Percentiles rank a stretch among this genome's conserved stretches.
Conservation (phyloP, 768 basidiomycete species). For the Rubroboletus satanas region DNA sequence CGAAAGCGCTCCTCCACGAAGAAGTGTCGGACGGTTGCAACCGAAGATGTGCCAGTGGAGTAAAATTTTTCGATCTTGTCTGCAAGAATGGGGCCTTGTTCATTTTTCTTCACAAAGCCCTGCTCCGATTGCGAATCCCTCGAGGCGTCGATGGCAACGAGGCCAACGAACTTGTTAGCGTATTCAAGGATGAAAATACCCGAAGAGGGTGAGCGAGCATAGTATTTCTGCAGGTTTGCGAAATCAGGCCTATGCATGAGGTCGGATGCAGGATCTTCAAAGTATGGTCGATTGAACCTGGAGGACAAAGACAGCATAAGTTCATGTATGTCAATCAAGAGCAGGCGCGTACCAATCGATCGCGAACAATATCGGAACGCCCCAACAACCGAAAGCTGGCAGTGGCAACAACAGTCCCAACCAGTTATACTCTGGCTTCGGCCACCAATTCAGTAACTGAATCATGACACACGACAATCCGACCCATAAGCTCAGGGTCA, state of each 20-base stretch:
- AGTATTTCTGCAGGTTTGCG: conserved; percentile 47
- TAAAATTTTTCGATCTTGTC: conserved; percentile 16
- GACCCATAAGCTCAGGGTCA: conserved; percentile 61
- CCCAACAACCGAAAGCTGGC: conserved; percentile 62
- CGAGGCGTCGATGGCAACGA: conserved; percentile 68
- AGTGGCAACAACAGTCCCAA: conserved; percentile 54
- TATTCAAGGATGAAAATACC: conserved; percentile 70
- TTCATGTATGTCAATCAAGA: neutral
- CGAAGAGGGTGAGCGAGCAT: conserved; percentile 57
- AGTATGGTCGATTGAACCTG: conserved; percentile 69
- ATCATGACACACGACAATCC: conserved; percentile 56
- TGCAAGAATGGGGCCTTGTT: conserved; percentile 10
- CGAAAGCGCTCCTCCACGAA: conserved; percentile 67
- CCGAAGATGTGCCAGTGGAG: conserved; percentile 38
- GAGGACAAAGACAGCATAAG: neutral
- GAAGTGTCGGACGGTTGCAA: conserved; percentile 72
- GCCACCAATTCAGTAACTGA: conserved; percentile 67
- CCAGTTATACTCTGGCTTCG: conserved; percentile 40
- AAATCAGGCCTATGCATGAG: conserved; percentile 58
- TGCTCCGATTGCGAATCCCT: conserved; percentile 35
- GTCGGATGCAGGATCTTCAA: conserved; percentile 52
- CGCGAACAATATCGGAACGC: conserved; percentile 60
- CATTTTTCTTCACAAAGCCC: conserved; percentile 19
- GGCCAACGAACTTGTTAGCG: conserved; percentile 54
- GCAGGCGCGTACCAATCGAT: conserved; percentile 59